Conservation (phyloP, 78 protist species). For the Dictyostelium firmibasis region DNA sequence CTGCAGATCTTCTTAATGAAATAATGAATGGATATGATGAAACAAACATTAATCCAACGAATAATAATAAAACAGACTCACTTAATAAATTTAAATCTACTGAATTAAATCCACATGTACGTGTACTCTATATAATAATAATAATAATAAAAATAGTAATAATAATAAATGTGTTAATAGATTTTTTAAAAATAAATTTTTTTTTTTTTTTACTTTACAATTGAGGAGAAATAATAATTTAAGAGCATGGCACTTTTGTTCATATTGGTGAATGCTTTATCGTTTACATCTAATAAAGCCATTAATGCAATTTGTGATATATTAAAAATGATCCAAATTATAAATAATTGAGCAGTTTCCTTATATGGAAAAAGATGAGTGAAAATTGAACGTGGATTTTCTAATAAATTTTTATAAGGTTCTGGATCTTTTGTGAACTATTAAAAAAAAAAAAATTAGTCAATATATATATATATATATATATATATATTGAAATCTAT, state of each 20-base stretch:
- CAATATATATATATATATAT: too few species aligned
- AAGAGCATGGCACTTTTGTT: background rate
- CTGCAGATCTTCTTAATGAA: conserved; percentile 37
- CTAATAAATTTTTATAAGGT: conserved; percentile 34
- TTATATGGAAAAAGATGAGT: conserved; percentile 62
- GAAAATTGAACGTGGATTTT: conserved; percentile 50
- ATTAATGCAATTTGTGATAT: conserved; percentile 44
- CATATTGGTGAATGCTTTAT: conserved; percentile 49
- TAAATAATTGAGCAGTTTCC: conserved; percentile 16
- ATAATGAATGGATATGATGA: conserved; percentile 70
- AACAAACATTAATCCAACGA: conserved; percentile 73
- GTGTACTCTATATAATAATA: conserved; percentile 23
- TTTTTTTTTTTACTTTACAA: too few species aligned
- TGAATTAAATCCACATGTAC: conserved; percentile 80
- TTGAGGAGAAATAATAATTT: conserved; percentile 59
- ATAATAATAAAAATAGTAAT: background rate
- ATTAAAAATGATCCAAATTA: conserved; percentile 29
- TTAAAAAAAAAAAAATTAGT: background rate
- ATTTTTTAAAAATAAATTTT: background rate
- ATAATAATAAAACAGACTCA: conserved; percentile 37
- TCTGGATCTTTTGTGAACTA: conserved; percentile 66
- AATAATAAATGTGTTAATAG: background rate
- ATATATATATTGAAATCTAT: too few species aligned
- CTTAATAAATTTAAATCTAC: conserved; percentile 48
- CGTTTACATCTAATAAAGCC: conserved; percentile 55